Evolutionary conservation across 2,329 filamentous ascomycete species (phyloP), one percentile per base, ranked within the genome.

Genomic region (Claviceps fusiformis): DNA sequence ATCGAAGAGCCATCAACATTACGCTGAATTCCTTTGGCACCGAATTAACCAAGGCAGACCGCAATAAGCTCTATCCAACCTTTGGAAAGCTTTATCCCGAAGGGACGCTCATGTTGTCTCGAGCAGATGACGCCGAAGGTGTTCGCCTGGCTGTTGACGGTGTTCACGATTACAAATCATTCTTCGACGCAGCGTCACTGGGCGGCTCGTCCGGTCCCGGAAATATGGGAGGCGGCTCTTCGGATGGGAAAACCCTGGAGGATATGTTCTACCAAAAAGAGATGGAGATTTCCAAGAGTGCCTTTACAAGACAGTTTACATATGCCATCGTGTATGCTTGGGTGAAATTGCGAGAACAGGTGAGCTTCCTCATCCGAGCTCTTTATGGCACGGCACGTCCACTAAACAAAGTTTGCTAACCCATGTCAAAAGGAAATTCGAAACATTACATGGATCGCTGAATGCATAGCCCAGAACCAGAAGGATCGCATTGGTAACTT

Each of bases 241-340:
- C 82, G 17, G 90, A 95, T 62, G 86, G 88, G 51, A 90, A 88
- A 74, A 96, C 91, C 64, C 72, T 98, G 63, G 93, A 98, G 69
- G 93, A 98, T 67, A 78, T 98, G 75, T 98, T 98, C 73, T 98
- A 98, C 70, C 89, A 96, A 71, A 97, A 95, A 75, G 93, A 98
- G 74, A 97, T 97, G 93, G 91, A 98, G 70, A 86, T 97, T 60
- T 92, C 88, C 55, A 98, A 98, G 78, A 75, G 86, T 58, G 89
- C 91, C 9, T 98, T 98, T 68, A 98, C 93, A 5, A 82, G 89
- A 62, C 93, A 98, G 70, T 98, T 98, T 70, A 95, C 90, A 15
- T 90, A 89, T 64, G 87, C 89, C 41, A 89, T 97, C 62, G 89
- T 98, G 52, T 98, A 97, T 68, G 90, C 90, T 19, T 98, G 93